phyloP scores from a whole-genome alignment of 805 yeast species.

The Yamadazyma philogaea region DNA sequence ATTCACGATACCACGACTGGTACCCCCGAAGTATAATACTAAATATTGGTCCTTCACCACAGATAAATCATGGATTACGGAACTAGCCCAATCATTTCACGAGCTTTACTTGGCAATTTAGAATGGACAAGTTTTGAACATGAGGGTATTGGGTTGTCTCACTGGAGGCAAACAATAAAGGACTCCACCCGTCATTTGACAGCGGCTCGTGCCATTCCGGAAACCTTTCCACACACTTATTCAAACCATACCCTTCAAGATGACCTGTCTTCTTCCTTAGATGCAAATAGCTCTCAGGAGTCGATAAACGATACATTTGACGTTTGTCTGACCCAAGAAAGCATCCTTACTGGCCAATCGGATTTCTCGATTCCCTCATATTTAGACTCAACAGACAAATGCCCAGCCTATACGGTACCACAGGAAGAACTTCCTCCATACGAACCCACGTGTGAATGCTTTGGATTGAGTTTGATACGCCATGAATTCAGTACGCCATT shows the following conservation, averaged over 20 bases:
- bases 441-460: slow-evolving; percentile 28
- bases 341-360: background rate
- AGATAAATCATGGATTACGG: no score
- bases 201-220: background rate
- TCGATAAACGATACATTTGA: background rate
- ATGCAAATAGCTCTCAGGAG: background rate
- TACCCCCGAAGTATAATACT: no score
- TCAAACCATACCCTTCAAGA: background rate
- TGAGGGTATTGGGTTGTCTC: no score
- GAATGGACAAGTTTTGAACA: background rate
- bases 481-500: slow-evolving; percentile 39
- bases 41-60: no score
- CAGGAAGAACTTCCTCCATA: slow-evolving; percentile 29
- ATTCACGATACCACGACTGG: no score
- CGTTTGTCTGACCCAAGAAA: background rate
- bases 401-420: slow-evolving; percentile 23
- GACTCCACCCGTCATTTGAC: background rate
- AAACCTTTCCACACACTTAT: background rate
- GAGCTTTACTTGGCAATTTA: background rate
- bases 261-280: background rate
- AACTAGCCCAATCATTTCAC: no score
- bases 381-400: slow-evolving; percentile 4
- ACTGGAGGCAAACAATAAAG: background rate
- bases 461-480: slow-evolving; percentile 32
- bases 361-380: slow-evolving; percentile 9